Evolutionary conservation across 2,329 filamentous ascomycete species (phyloP).

Genomic region (Alternaria panax): DNA sequence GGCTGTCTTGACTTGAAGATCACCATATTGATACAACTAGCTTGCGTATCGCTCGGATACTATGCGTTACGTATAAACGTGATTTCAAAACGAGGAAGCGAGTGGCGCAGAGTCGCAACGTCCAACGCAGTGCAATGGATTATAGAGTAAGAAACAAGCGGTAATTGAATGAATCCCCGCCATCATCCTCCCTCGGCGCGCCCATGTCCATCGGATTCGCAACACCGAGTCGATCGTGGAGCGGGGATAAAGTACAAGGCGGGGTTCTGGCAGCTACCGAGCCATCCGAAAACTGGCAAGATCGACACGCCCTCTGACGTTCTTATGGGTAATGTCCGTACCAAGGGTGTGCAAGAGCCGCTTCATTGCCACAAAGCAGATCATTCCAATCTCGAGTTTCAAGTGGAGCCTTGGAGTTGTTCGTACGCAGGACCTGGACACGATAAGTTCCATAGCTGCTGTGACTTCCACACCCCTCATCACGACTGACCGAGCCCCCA

Average conservation of each 20-base stretch:
- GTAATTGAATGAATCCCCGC: neutral
- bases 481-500: neutral
- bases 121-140: neutral
- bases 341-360: slow-evolving; percentile 6
- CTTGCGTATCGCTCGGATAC: neutral
- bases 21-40: slow-evolving; percentile 38
- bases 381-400: neutral
- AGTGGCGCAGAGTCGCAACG: neutral
- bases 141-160: no score
- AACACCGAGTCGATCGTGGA: slow-evolving; percentile 37
- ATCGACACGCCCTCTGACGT: slow-evolving; percentile 12
- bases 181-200: slow-evolving; percentile 27
- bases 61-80: neutral
- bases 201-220: slow-evolving; percentile 32
- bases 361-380: neutral
- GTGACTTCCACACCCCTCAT: neutral
- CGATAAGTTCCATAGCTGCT: neutral
- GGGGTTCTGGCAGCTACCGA: slow-evolving; percentile 26
- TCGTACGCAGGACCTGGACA: neutral
- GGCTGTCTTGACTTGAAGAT: slow-evolving; percentile 55
- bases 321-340: neutral
- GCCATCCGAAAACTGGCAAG: slow-evolving; percentile 19
- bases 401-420: neutral
- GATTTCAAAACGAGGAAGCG: neutral
- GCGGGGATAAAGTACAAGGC: slow-evolving; percentile 36